A percentile compares a stretch with the other conserved stretches of the same genome.
phyloP scores from a whole-genome alignment of 257 asterid species.

The Solanum commersonii region DNA sequence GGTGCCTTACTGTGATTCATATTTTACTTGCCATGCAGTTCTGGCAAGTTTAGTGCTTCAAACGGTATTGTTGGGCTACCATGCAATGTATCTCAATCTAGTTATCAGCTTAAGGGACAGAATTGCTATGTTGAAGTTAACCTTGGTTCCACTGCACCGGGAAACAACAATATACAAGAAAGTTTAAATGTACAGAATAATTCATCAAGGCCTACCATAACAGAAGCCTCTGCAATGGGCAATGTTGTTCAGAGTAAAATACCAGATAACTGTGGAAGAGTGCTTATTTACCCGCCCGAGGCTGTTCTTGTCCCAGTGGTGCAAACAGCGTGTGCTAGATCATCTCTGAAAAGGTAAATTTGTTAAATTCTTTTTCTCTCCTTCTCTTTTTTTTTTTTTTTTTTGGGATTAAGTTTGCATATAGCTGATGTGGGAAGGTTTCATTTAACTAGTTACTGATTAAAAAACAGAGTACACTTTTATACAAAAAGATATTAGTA shows the following conservation, averaged over 20 bases:
- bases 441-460: not conserved
- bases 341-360: conserved; percentile 78
- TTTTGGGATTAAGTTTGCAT: not conserved
- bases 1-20: not conserved
- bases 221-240: conserved; percentile 37
- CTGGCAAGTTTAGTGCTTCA: conserved; percentile 67
- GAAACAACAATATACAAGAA: conserved; percentile 31
- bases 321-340: conserved; percentile 81
- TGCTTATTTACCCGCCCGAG: conserved; percentile 77
- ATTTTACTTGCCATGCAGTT: conserved; percentile 38
- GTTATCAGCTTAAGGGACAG: conserved; percentile 68
- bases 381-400: not conserved
- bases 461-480: not conserved
- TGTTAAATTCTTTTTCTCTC: not conserved
- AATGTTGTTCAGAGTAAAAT: conserved; percentile 40
- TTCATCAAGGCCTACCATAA: conserved; percentile 31
- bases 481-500: not conserved
- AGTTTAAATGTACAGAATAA: conserved; percentile 25
- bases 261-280: conserved; percentile 41
- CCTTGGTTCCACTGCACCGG: conserved; percentile 45
- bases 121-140: conserved; percentile 84
- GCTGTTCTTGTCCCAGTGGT: conserved; percentile 92
- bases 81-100: conserved; percentile 52
- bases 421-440: not conserved
- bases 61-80: conserved; percentile 82